A percentile compares a stretch with the other conserved stretches of the same genome.
phyloP scores from a whole-genome alignment of 805 yeast genomes.

The Wickerhamia fluorescens region DNA sequence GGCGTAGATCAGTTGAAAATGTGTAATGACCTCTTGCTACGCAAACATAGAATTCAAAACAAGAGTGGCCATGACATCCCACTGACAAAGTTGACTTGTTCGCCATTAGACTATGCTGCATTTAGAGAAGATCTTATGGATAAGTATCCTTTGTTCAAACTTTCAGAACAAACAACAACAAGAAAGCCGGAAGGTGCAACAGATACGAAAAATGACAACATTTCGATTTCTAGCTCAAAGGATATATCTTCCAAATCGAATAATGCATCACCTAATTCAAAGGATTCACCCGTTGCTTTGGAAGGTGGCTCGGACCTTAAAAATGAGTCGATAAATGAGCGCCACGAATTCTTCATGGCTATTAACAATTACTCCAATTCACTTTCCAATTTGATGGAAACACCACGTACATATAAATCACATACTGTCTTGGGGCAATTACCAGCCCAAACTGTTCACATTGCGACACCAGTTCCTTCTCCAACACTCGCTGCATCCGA shows the following conservation, averaged over 20 bases:
- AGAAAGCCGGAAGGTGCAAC: too few species aligned
- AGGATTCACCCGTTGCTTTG: slow-evolving; percentile 20
- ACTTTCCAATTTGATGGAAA: slow-evolving; percentile 51
- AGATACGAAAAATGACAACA: too few species aligned
- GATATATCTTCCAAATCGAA: too few species aligned
- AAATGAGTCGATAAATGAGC: slow-evolving; percentile 12
- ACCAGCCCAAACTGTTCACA: slow-evolving; percentile 53
- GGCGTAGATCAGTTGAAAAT: slow-evolving; percentile 29
- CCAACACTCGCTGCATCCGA: slow-evolving; percentile 50
- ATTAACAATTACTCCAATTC: slow-evolving; percentile 43
- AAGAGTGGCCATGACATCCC: slow-evolving; percentile 14
- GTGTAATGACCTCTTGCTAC: slow-evolving; percentile 41
- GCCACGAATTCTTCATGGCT: slow-evolving; percentile 28
- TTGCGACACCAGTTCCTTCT: slow-evolving; percentile 86
- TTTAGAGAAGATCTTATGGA: slow-evolving; percentile 68
- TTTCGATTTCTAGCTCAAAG: too few species aligned
- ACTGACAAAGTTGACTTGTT: slow-evolving; percentile 39
- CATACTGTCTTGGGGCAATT: slow-evolving; percentile 38
- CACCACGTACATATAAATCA: slow-evolving; percentile 45
- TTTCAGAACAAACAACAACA: too few species aligned
- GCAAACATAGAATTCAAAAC: slow-evolving; percentile 30
- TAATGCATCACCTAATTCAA: slow-evolving; percentile 30
- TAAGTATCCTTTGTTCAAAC: slow-evolving; percentile 65
- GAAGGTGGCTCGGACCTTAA: slow-evolving; percentile 11
- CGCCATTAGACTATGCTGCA: slow-evolving; percentile 81